Conservation (phyloP, 148 eudicot species). For the Camellia sinensis region DNA sequence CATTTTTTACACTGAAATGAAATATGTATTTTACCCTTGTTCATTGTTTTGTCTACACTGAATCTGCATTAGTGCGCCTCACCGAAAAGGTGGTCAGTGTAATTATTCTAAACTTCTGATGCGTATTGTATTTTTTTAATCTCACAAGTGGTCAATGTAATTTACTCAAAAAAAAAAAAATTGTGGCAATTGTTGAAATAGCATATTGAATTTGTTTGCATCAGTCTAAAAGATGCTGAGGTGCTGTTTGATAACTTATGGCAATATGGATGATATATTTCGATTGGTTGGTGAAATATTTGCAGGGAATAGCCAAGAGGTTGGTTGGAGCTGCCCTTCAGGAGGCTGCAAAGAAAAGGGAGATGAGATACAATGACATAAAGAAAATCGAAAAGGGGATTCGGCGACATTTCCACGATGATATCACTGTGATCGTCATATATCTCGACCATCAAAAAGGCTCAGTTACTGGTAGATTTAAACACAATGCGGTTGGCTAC, state of each 20-base stretch:
- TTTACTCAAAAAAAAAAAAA: background rate
- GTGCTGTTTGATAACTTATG: background rate
- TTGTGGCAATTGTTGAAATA: background rate
- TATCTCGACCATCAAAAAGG: constrained; percentile 39
- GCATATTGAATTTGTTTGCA: background rate
- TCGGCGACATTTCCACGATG: constrained; percentile 56
- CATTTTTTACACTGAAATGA: too few relatives aligned
- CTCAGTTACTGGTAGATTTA: constrained; percentile 14
- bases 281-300: background rate
- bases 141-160: too few relatives aligned
- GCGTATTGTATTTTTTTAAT: too few relatives aligned
- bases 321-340: constrained; percentile 44
- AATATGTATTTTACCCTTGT: too few relatives aligned
- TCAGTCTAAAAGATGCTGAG: background rate
- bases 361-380: constrained; percentile 44
- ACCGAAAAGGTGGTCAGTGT: too few relatives aligned
- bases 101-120: too few relatives aligned
- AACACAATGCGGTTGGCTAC: constrained; percentile 22
- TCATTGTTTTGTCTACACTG: too few relatives aligned
- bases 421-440: constrained; percentile 48
- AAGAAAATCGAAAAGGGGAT: constrained; percentile 41
- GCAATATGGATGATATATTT: background rate
- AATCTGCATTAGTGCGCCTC: too few relatives aligned
- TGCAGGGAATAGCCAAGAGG: constrained; percentile 52
- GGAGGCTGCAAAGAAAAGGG: constrained; percentile 51